Percentiles rank a stretch among this genome's conserved stretches.
phyloP scores from a whole-genome alignment of 495 filamentous ascomycete genomes.

The Hypoxylon subgilvum region DNA sequence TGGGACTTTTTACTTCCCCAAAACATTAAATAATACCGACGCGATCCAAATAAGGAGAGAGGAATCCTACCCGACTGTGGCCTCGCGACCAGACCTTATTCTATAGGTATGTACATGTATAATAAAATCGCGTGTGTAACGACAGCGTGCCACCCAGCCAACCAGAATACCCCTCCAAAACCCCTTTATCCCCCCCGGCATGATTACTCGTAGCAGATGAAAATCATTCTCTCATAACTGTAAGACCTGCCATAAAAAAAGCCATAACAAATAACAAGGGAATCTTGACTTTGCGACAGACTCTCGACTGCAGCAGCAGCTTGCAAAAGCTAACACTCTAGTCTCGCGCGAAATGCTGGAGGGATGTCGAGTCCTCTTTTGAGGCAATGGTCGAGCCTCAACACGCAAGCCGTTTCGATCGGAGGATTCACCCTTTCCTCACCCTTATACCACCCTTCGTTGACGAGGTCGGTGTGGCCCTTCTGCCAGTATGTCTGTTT shows the following conservation, averaged over 20 bases:
- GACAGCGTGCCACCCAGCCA: constrained; percentile 25
- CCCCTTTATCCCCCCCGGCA: constrained; percentile 9
- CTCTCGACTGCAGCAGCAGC: neutral
- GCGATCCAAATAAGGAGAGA: neutral
- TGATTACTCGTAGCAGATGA: constrained; percentile 26
- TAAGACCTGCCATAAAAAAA: constrained; percentile 16
- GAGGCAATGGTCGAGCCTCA: constrained; percentile 25
- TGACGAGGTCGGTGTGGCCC: constrained; percentile 65
- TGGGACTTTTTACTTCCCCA: neutral
- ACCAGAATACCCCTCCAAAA: constrained; percentile 26
- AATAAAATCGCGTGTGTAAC: too few relatives aligned
- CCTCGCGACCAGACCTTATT: constrained; percentile 22
- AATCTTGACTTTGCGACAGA: too few relatives aligned
- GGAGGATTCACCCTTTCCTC: constrained; percentile 45
- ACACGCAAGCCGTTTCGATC: constrained; percentile 34
- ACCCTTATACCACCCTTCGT: constrained; percentile 76
- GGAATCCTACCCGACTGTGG: constrained; percentile 12
- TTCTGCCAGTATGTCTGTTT: constrained; percentile 77
- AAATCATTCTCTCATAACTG: constrained; percentile 29
- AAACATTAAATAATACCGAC: neutral
- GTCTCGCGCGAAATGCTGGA: constrained; percentile 19
- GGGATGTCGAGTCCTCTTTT: constrained; percentile 22
- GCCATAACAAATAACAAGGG: too few relatives aligned
- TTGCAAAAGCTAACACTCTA: constrained; percentile 16
- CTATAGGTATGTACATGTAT: constrained; percentile 19